phyloP scores from a whole-genome alignment of 208 protist genomes.

The Leishmania martiniquensis region DNA sequence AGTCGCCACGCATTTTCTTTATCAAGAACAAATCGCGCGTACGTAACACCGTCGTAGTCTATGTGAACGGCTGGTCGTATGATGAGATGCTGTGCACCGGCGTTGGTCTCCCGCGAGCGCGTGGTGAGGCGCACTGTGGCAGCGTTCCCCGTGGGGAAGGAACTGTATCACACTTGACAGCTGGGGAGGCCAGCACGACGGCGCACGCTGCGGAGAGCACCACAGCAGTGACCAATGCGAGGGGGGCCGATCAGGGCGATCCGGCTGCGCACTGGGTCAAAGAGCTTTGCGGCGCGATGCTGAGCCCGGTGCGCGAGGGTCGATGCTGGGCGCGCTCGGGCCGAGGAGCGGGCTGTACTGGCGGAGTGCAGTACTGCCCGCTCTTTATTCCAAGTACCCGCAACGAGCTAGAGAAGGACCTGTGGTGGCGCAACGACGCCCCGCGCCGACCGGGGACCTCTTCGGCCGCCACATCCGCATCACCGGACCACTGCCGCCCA shows the following conservation, averaged over 20 bases:
- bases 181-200: not conserved
- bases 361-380: constrained; percentile 63
- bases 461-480: not conserved
- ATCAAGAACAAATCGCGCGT: constrained; percentile 76
- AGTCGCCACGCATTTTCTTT: constrained; percentile 74
- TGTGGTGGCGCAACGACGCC: constrained; percentile 77
- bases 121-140: not conserved
- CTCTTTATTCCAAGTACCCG: constrained; percentile 47
- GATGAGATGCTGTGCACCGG: constrained; percentile 69
- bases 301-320: constrained; percentile 39
- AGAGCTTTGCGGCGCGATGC: constrained; percentile 39
- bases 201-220: not conserved
- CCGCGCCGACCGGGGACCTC: constrained; percentile 28
- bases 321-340: constrained; percentile 49
- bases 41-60: constrained; percentile 75
- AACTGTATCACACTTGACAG: not conserved
- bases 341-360: constrained; percentile 29
- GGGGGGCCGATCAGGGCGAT: not conserved
- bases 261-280: constrained; percentile 28
- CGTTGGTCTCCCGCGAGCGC: constrained; percentile 30
- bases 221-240: not conserved
- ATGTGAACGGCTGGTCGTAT: constrained; percentile 82
- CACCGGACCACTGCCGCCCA: not conserved
- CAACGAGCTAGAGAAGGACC: constrained; percentile 53
- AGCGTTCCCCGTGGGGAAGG: not conserved